Percentiles rank a stretch among this genome's conserved stretches.
phyloP scores from a whole-genome alignment of 306 rosid genomes.

The Fagus crenata region DNA sequence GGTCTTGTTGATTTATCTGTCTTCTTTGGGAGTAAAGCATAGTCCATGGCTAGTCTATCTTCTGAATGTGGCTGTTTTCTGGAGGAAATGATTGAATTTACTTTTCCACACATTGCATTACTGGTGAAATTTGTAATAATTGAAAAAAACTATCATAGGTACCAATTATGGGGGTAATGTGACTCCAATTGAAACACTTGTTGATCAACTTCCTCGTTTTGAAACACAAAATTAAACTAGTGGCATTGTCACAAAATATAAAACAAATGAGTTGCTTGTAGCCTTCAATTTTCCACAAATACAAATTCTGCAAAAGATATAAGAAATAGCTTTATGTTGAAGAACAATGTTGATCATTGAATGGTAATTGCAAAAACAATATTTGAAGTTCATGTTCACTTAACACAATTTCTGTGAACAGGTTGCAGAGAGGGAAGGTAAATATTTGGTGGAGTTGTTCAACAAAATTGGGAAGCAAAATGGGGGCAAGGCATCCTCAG shows the following conservation, averaged over 20 bases:
- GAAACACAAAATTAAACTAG: not conserved
- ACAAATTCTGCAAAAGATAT: no score
- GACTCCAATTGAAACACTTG: not conserved
- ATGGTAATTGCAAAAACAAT: not conserved
- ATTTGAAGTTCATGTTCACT: not conserved
- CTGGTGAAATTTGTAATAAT: not conserved
- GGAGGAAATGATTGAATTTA: not conserved
- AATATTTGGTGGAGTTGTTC: conserved; percentile 67
- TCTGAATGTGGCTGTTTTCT: not conserved
- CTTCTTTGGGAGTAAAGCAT: not conserved
- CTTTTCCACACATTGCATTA: not conserved
- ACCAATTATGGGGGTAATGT: not conserved
- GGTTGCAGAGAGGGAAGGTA: conserved; percentile 97
- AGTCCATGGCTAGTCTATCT: not conserved
- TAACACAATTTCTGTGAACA: conserved; percentile 12
- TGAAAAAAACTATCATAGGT: not conserved
- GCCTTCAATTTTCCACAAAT: no score
- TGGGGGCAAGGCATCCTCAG: conserved; percentile 70
- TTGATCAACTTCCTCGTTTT: not conserved
- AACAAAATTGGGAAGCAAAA: conserved; percentile 64
- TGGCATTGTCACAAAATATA: not conserved
- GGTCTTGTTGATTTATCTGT: no score
- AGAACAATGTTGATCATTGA: not conserved
- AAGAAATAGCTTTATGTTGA: not conserved
- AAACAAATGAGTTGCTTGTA: not conserved